These are phyloP conservation scores for Backusella luteola DNA, from an alignment of 192 early-diverging fungal genomes.

Conservation along the genomic window DNA sequence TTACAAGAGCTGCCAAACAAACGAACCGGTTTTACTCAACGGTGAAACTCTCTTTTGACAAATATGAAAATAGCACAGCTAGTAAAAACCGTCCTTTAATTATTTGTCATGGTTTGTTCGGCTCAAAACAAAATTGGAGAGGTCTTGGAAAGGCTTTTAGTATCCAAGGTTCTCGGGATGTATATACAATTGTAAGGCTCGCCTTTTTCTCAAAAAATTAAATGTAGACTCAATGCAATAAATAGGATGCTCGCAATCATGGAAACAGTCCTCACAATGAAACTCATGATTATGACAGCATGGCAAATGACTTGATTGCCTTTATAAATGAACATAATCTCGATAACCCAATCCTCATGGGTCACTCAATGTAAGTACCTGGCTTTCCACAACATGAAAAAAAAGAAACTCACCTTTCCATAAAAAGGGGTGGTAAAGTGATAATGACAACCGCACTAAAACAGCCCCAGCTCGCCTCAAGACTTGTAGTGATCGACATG, in stretches of 20 bases:
- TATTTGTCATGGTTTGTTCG: slow-evolving; percentile 90
- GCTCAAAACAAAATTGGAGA: slow-evolving; percentile 92
- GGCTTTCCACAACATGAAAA: neutral
- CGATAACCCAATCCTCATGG: slow-evolving; percentile 63
- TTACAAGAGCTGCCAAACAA: neutral
- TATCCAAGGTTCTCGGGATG: slow-evolving; percentile 54
- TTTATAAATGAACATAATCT: slow-evolving; percentile 67
- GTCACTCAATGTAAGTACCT: slow-evolving; percentile 79
- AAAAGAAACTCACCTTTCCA: neutral
- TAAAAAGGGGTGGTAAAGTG: slow-evolving; percentile 67
- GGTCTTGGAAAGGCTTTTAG: slow-evolving; percentile 77
- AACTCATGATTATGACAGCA: slow-evolving; percentile 65
- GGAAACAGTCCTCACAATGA: slow-evolving; percentile 79
- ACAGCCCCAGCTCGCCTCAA: slow-evolving; percentile 46
- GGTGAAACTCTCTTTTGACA: slow-evolving; percentile 8
- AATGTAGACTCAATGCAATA: neutral
- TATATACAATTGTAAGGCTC: slow-evolving; percentile 59
- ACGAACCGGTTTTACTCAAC: neutral
- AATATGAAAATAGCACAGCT: neutral
- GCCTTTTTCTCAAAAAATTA: neutral
- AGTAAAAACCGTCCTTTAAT: slow-evolving; percentile 47
- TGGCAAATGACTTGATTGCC: slow-evolving; percentile 72
- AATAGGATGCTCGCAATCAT: slow-evolving; percentile 89
- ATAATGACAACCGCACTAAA: slow-evolving; percentile 67
- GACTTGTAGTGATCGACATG: slow-evolving; percentile 68